phyloP scores from a whole-genome alignment of 2,329 filamentous ascomycete genomes.

The Xylogone sp. region DNA sequence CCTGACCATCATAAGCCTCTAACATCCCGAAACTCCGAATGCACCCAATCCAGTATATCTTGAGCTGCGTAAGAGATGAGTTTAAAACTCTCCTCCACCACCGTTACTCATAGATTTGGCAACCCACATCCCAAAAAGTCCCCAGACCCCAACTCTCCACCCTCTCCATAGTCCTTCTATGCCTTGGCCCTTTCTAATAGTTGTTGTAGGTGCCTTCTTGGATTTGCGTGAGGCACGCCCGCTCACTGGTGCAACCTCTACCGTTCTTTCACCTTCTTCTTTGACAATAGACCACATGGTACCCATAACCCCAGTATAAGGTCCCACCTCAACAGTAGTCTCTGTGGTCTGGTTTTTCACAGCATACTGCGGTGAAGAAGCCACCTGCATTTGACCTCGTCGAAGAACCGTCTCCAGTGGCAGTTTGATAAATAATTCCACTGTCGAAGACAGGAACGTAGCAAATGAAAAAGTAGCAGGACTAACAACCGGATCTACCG shows the following conservation, averaged over 20 bases:
- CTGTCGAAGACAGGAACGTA: conserved; percentile 75
- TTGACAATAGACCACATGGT: conserved; percentile 85
- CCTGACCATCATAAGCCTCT: background rate
- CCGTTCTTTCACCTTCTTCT: conserved; percentile 62
- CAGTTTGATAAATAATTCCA: conserved; percentile 80
- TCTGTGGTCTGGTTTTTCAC: conserved; percentile 46
- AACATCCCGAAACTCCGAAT: background rate
- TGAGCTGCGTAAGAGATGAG: background rate
- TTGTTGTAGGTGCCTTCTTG: conserved; percentile 11
- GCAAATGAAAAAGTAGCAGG: conserved; percentile 78
- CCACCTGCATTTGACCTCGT: conserved; percentile 76
- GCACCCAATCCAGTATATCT: background rate
- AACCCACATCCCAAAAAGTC: conserved; percentile 51
- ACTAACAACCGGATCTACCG: conserved; percentile 76
- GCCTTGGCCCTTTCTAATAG: conserved; percentile 49
- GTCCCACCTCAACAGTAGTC: conserved; percentile 75
- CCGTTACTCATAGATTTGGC: conserved; percentile 24
- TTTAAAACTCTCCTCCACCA: conserved; percentile 26
- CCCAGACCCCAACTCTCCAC: conserved; percentile 56
- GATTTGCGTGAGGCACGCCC: conserved; percentile 7
- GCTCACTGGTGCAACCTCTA: conserved; percentile 1
- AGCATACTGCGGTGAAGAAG: conserved; percentile 52
- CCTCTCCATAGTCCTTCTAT: conserved; percentile 52
- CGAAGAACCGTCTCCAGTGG: conserved; percentile 90
- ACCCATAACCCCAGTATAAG: conserved; percentile 81